These are phyloP conservation scores for Aeminium ludgeri DNA, from an alignment of 495 filamentous ascomycete genomes.

Conservation along the genomic window DNA sequence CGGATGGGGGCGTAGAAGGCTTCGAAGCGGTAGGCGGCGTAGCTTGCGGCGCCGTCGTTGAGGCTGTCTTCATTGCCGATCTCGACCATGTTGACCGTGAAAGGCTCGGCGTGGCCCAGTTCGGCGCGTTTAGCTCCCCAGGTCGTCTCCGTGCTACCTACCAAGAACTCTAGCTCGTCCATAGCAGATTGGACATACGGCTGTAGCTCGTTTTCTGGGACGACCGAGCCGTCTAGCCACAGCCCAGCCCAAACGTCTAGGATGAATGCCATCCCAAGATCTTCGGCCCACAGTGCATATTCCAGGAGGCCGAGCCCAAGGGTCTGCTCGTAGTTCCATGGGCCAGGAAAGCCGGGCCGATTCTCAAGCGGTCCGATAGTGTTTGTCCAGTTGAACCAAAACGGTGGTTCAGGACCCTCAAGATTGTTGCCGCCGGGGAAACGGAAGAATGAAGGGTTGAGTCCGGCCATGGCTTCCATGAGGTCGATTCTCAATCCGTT, in stretches of 20 bases:
- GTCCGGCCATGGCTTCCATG: constrained; percentile 20
- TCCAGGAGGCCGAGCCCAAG: constrained; percentile 24
- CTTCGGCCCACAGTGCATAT: constrained; percentile 23
- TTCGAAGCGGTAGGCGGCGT: constrained; percentile 38
- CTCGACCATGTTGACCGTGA: constrained; percentile 41
- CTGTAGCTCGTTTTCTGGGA: constrained; percentile 20
- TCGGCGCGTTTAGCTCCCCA: constrained; percentile 41
- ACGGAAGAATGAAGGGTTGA: constrained; percentile 18
- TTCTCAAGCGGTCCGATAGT: constrained; percentile 23
- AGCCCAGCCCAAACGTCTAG: constrained; percentile 22
- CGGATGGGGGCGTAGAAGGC: constrained; percentile 40
- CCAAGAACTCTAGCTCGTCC: constrained; percentile 51
- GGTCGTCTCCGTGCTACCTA: constrained; percentile 34
- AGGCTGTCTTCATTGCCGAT: constrained; percentile 49
- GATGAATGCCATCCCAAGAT: constrained; percentile 22
- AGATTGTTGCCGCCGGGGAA: constrained; percentile 23
- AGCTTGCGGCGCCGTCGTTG: constrained; percentile 35
- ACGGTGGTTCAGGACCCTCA: constrained; percentile 21
- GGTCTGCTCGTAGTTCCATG: constrained; percentile 25
- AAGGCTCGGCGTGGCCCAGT: constrained; percentile 42
- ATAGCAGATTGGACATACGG: constrained; percentile 42
- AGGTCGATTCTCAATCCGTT: constrained; percentile 22
- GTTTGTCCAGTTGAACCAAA: constrained; percentile 25
- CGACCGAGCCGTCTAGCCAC: constrained; percentile 18
- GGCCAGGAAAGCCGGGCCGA: constrained; percentile 21